Base-by-base conservation (phyloP, 768 basidiomycete species). In the Termitomyces sp. region DNA sequence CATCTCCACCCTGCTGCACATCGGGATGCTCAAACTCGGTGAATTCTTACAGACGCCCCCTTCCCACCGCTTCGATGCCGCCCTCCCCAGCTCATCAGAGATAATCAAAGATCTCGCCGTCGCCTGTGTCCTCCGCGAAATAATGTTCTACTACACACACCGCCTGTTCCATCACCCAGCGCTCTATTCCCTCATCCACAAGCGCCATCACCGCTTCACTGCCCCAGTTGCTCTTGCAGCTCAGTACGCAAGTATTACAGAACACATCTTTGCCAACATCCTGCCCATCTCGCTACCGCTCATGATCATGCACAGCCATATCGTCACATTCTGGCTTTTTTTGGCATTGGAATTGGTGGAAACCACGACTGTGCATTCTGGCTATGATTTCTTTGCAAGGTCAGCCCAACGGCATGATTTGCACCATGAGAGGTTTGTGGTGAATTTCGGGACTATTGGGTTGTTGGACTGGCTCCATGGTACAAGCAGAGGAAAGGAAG, bases 161-260 rank as follows among this genome's bases (percentile, higher is more conserved):
- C 63, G 69, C 26, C 52, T 66, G 24, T 59, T 71, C 26, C 70
- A 71, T 50, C 62, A 60, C 56, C 69, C 65, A 0, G 26, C 49
- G 0, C 34, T 71, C 24, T 71, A 71, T 56, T 59, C 64, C 18
- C 41, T 31, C n/a, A 63, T 70, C 37, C 70, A 71, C 60, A 71
- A 71, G 53, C 57, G 53, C 8, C 70, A 71, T 22, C 70, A 71
- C 43, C 64, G 63, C 29, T 71, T 71, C 65, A 70, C 69, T 0
- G 68, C 70, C 8, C 70, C 70, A 8, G 65, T 70, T 10, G 69
- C 70, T 4, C 64, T 71, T 4, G 61, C 67, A 18, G 68, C 70
- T 18, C 69, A 71, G 47, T 71, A 69, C 46, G 64, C 67, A 7
- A 58, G 46, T 53, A 31, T 59, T 8, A 61, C 63, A 16, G 69